Conservation (phyloP, 768 basidiomycete genomes). For the Suillus spraguei region DNA sequence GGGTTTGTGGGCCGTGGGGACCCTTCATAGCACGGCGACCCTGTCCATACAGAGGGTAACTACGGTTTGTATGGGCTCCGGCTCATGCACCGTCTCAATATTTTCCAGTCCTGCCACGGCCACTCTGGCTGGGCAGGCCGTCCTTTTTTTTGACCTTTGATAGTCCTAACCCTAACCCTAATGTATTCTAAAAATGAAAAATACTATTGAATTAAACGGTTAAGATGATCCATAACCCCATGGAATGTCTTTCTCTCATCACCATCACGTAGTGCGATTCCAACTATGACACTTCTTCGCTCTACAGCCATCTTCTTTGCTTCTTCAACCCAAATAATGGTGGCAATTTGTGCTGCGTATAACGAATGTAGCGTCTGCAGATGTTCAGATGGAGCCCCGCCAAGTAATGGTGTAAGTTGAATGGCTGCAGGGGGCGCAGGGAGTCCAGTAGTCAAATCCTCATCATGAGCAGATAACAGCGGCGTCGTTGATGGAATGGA, state of each 20-base stretch:
- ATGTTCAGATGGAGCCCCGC: conserved; percentile 69
- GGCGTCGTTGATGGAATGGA: conserved; percentile 66
- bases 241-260: conserved; percentile 48
- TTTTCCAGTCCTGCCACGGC: conserved; percentile 72
- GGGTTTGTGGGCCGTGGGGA: conserved; percentile 59
- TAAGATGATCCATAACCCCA: conserved; percentile 52
- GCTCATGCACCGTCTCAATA: conserved; percentile 81
- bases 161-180: conserved; percentile 34
- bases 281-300: conserved; percentile 70
- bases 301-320: conserved; percentile 42
- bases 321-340: conserved; percentile 71
- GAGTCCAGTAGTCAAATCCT: conserved; percentile 38
- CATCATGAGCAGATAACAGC: conserved; percentile 38
- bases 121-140: conserved; percentile 55
- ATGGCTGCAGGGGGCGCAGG: conserved; percentile 73
- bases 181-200: background rate
- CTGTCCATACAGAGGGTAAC: conserved; percentile 49
- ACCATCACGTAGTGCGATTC: conserved; percentile 60
- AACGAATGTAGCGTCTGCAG: conserved; percentile 73
- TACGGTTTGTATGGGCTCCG: conserved; percentile 58
- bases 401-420: conserved; percentile 77
- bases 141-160: conserved; percentile 27
- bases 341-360: conserved; percentile 87
- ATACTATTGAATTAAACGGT: conserved; percentile 31
- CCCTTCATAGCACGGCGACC: conserved; percentile 59